Base-by-base conservation (phyloP, 768 basidiomycete species). In the Naematelia encephala region DNA sequence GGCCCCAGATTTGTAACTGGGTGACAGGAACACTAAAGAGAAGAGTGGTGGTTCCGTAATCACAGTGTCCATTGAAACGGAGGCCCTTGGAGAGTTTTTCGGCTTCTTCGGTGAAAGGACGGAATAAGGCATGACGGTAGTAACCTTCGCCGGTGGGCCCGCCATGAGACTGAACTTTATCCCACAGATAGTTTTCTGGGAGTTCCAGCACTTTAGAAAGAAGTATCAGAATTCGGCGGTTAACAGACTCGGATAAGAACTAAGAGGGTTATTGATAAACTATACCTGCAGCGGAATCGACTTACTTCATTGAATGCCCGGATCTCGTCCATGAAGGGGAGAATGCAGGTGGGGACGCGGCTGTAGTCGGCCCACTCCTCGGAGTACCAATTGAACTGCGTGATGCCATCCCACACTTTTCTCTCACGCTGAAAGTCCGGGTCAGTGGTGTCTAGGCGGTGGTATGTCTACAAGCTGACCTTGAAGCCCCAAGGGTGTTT, bases 11-110 rank as follows among this genome's bases (percentile, higher is more conserved):
- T 42, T 73, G 72, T 8, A 73, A 64, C 29, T 58, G 68, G 8
- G 64, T 59, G 57, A 73, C 59, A 3, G 72, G 72, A 3, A 70
- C 67, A 11, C 64, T 66, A 63, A 70, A 73, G 16, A 73, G 56
- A 14, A 70, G 55, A 4, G 67, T 67, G 49, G 59, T 65, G 11
- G 59, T 62, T 4, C 67, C 69, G 47, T 57, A 70, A 34, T 74
- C 70, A 55, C 62, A 64, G 52, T 70, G 62, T 0, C 57, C 63
- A 54, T 57, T 60, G 52, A 57, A 63, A 62, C 51, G 51, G 19
- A 62, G 61, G 34, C 60, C 60, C 46, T 54, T 56, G 39, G 62
- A 59, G 8, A 48, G 49, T 28, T 57, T 45, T 13, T 16, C 14
- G n/a, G 50, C 51, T 22, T 54, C 57, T 27, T 56, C 43, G 13